Percentiles rank a stretch among this genome's conserved stretches.
phyloP scores from a whole-genome alignment of 2,329 filamentous ascomycete genomes.

The Colletotrichum tanaceti region DNA sequence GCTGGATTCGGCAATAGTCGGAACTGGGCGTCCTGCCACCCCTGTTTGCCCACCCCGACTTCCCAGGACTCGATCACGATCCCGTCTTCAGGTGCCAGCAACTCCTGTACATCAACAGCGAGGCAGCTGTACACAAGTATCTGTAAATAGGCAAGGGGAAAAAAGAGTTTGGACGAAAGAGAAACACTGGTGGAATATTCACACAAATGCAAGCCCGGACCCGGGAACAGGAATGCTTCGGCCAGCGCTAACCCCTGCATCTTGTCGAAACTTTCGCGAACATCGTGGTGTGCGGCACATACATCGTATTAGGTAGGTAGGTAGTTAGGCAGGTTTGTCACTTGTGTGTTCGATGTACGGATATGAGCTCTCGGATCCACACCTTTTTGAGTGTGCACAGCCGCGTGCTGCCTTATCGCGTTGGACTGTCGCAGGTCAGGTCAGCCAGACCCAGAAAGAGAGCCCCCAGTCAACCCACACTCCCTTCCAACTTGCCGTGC shows the following conservation, averaged over 20 bases:
- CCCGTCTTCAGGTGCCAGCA: constrained; percentile 18
- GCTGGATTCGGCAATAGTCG: constrained; percentile 40
- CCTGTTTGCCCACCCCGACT: constrained; percentile 23
- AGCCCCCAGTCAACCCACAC: constrained; percentile 29
- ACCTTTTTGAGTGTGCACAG: background rate
- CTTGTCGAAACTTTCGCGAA: constrained; percentile 31
- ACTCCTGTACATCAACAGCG: background rate
- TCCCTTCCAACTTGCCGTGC: constrained; percentile 29
- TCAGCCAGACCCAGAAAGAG: constrained; percentile 16
- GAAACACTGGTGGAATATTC: constrained; percentile 30
- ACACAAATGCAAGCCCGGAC: constrained; percentile 1
- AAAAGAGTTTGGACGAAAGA: constrained; percentile 26
- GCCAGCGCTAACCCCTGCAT: constrained; percentile 31
- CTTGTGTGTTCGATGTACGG: too few relatives aligned
- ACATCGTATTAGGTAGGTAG: too few relatives aligned
- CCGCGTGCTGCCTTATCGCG: background rate
- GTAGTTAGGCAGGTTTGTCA: too few relatives aligned
- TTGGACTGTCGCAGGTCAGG: constrained; percentile 29
- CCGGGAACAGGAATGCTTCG: constrained; percentile 8
- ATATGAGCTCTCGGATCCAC: too few relatives aligned
- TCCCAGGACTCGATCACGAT: constrained; percentile 32
- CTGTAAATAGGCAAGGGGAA: background rate
- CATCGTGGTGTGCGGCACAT: constrained; percentile 8
- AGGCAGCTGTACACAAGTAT: too few relatives aligned
- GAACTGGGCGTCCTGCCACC: constrained; percentile 23